These are phyloP conservation scores for Claviceps fusiformis DNA, from an alignment of 2,329 filamentous ascomycete genomes.

Conservation along the genomic window DNA sequence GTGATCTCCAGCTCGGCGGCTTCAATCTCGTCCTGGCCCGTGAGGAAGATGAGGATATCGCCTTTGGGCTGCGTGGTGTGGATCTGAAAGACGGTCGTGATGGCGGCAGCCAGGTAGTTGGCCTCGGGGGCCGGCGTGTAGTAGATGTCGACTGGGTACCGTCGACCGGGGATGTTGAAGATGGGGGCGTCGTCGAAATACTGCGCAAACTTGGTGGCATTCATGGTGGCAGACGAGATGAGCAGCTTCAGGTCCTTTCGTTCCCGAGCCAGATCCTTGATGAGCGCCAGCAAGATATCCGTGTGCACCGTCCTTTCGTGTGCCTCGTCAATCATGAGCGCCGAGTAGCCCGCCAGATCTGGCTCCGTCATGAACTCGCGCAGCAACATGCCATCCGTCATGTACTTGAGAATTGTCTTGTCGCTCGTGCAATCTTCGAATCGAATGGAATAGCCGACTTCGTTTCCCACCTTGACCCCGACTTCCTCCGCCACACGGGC, in stretches of 20 bases:
- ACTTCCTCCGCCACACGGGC: conserved; percentile 90
- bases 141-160: conserved; percentile 82
- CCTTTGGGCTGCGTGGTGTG: conserved; percentile 75
- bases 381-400: conserved; percentile 93
- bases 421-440: conserved; percentile 89
- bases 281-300: conserved; percentile 74
- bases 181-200: conserved; percentile 92
- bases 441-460: conserved; percentile 88
- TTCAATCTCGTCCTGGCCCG: conserved; percentile 93
- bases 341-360: conserved; percentile 67
- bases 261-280: conserved; percentile 77
- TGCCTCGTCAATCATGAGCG: conserved; percentile 92
- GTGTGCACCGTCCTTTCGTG: conserved; percentile 89
- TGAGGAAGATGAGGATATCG: conserved; percentile 89
- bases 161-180: conserved; percentile 83
- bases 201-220: conserved; percentile 78
- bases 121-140: conserved; percentile 85
- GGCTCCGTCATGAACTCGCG: conserved; percentile 85
- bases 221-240: conserved; percentile 89
- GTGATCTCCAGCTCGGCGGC: conserved; percentile 70
- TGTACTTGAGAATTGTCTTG: conserved; percentile 86
- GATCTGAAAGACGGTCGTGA: conserved; percentile 91
- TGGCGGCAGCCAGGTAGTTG: conserved; percentile 81
- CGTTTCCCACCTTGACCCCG: conserved; percentile 75
- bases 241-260: conserved; percentile 78